These are phyloP conservation scores for Gamsiella multidivaricata DNA, from an alignment of 192 early-diverging fungal genomes.

Conservation along the genomic window DNA sequence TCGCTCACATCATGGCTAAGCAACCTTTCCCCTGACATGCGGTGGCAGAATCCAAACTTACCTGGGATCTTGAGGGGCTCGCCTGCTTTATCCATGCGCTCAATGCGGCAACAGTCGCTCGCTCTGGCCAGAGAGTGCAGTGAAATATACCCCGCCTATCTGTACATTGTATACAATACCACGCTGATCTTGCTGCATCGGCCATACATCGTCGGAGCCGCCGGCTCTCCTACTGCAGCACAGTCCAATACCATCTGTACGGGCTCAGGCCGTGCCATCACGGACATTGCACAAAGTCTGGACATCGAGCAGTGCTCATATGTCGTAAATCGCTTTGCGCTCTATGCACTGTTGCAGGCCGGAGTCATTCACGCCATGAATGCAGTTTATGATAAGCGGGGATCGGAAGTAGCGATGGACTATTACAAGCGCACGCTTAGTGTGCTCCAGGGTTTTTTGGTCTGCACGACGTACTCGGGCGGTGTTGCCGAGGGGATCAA, in stretches of 20 bases:
- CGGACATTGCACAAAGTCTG: slow-evolving; percentile 40
- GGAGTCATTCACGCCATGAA: slow-evolving; percentile 51
- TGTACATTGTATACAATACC: slow-evolving; percentile 56
- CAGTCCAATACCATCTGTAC: slow-evolving; percentile 53
- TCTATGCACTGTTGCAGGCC: slow-evolving; percentile 50
- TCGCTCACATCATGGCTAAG: slow-evolving; percentile 53
- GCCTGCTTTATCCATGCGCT: slow-evolving; percentile 18
- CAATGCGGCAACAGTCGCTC: background rate
- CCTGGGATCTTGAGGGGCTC: slow-evolving; percentile 10
- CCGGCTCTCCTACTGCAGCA: slow-evolving; percentile 44
- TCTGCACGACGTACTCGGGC: slow-evolving; percentile 22
- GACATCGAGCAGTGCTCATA: slow-evolving; percentile 37
- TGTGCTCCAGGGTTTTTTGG: slow-evolving; percentile 25
- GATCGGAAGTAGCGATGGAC: slow-evolving; percentile 44
- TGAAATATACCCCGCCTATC: slow-evolving; percentile 45
- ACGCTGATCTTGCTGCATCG: slow-evolving; percentile 60
- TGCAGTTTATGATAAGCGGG: slow-evolving; percentile 41
- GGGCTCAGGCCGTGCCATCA: slow-evolving; percentile 48
- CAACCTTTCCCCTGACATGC: slow-evolving; percentile 46
- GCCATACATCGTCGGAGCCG: slow-evolving; percentile 60
- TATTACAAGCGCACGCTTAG: slow-evolving; percentile 39
- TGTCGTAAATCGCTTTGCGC: slow-evolving; percentile 42
- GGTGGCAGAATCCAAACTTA: slow-evolving; percentile 36
- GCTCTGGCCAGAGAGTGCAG: slow-evolving; percentile 16
- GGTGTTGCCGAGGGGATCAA: slow-evolving; percentile 52